These are phyloP conservation scores for Leccinum brunneo-olivaceum DNA, from an alignment of 1,284 basidiomycete genomes.

Conservation along the genomic window DNA sequence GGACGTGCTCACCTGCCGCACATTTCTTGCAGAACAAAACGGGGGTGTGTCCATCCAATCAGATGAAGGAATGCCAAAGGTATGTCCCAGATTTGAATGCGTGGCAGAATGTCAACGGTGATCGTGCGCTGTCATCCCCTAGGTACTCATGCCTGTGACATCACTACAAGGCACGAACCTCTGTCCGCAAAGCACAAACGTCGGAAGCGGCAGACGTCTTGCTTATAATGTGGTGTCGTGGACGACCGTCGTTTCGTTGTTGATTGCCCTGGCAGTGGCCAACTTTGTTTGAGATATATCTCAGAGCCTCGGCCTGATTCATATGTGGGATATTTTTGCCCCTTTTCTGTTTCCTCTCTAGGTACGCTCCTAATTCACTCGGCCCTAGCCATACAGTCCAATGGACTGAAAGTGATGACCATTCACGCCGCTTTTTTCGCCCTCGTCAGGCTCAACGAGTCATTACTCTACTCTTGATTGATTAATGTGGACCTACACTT, in stretches of 20 bases:
- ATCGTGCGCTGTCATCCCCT: neutral
- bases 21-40: constrained; percentile 36
- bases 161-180: constrained; percentile 13
- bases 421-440: too few relatives aligned
- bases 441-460: too few relatives aligned
- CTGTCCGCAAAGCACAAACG: constrained; percentile 14
- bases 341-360: neutral
- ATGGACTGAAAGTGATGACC: too few relatives aligned
- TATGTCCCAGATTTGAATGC: too few relatives aligned
- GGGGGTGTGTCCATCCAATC: constrained; percentile 38
- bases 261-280: constrained; percentile 5
- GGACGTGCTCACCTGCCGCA: constrained; percentile 54
- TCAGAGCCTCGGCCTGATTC: neutral
- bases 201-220: constrained; percentile 5
- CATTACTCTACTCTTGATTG: too few relatives aligned
- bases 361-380: too few relatives aligned
- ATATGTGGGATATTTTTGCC: neutral
- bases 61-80: constrained; percentile 37
- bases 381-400: too few relatives aligned
- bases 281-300: constrained; percentile 9
- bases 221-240: constrained; percentile 4
- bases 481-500: too few relatives aligned
- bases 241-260: constrained; percentile 6
- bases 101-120: too few relatives aligned
- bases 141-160: constrained; percentile 22